Conservation (phyloP, 331 rosid species). For the Dryas integrifolia region DNA sequence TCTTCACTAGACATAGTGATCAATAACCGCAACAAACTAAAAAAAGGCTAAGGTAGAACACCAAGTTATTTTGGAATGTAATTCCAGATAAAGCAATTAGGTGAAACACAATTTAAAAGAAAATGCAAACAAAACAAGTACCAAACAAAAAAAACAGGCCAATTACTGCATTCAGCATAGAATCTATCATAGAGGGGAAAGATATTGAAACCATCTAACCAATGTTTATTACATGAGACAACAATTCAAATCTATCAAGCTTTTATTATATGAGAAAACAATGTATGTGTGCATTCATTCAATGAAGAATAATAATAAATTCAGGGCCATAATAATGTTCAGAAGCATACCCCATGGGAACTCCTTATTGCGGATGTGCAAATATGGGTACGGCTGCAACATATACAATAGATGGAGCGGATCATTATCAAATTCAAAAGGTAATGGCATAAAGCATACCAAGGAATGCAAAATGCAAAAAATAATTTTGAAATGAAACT, state of each 20-base stretch:
- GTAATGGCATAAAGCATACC: neutral
- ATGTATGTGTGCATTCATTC: neutral
- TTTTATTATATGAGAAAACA: neutral
- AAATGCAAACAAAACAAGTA: neutral
- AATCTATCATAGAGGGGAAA: neutral
- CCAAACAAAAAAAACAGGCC: neutral
- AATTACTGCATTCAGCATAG: neutral
- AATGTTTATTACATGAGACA: neutral
- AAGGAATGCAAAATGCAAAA: neutral
- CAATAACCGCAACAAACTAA: neutral
- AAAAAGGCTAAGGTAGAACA: neutral
- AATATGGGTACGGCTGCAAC: conserved; percentile 60
- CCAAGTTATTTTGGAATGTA: neutral
- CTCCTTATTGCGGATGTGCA: conserved; percentile 97
- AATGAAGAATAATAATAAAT: neutral
- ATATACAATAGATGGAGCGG: neutral
- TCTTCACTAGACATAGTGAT: neutral
- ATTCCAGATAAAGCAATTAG: neutral
- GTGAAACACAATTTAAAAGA: no score
- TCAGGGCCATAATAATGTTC: neutral
- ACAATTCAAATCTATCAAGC: neutral
- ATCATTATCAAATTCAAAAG: neutral
- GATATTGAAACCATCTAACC: neutral
- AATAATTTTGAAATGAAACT: neutral
- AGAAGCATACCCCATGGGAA: conserved; percentile 93